A percentile compares a stretch with the other conserved stretches of the same genome.
These are phyloP conservation scores for Blastobotrys chiropterorum DNA, from an alignment of 805 yeast species.

Conservation along the genomic window DNA sequence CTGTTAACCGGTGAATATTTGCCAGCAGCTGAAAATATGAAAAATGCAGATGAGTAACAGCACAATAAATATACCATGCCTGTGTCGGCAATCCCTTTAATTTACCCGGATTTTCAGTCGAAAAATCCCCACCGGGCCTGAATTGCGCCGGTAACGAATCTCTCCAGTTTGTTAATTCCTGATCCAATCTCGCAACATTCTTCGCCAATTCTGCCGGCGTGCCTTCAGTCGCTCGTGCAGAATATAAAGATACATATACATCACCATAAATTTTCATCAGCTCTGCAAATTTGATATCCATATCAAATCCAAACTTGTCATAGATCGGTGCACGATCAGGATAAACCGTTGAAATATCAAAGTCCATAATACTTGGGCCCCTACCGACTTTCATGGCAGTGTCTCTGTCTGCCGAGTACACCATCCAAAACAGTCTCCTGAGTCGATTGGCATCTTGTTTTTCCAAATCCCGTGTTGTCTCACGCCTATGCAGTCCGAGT, in stretches of 20 bases:
- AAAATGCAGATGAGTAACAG: constrained; percentile 14
- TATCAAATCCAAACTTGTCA: constrained; percentile 2
- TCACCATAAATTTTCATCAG: constrained; percentile 12
- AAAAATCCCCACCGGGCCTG: constrained; percentile 14
- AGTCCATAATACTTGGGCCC: constrained; percentile 37
- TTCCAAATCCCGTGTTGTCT: constrained; percentile 35
- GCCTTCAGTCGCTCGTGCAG: constrained; percentile 14
- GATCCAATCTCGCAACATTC: constrained; percentile 15
- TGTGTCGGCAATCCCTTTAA: constrained; percentile 2
- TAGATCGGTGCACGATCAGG: constrained; percentile 7
- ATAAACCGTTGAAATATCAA: constrained; percentile 14
- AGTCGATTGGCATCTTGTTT: constrained; percentile 35
- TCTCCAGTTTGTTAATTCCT: constrained; percentile 19
- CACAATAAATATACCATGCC: constrained; percentile 10
- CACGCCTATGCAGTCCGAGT: constrained; percentile 50
- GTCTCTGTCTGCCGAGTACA: constrained; percentile 43
- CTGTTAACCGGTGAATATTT: constrained; percentile 18
- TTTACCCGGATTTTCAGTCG: background rate
- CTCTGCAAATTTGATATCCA: background rate
- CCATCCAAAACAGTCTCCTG: constrained; percentile 43
- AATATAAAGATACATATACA: constrained; percentile 13
- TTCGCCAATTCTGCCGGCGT: constrained; percentile 12
- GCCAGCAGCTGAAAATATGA: constrained; percentile 19
- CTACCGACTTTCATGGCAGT: constrained; percentile 42
- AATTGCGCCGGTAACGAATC: constrained; percentile 14